Conservation (phyloP, 768 basidiomycete species). For the Tubosaeta sp. region DNA sequence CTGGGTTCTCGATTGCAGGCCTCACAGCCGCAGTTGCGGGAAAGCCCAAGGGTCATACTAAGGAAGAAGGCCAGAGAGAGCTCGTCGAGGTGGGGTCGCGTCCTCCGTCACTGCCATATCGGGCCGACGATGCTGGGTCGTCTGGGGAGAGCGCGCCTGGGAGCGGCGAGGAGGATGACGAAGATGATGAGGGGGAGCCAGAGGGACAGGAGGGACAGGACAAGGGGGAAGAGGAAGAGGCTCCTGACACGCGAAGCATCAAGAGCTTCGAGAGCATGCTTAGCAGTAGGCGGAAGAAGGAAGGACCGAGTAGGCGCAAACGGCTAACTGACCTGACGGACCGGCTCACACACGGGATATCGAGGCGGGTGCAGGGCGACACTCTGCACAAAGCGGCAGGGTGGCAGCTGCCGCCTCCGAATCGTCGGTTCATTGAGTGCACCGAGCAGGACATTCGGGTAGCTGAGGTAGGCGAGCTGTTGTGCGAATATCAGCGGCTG, state of each 20-base stretch:
- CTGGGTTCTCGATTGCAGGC: slow-evolving; percentile 79
- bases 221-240: slow-evolving; percentile 27
- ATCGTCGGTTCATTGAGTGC: slow-evolving; percentile 66
- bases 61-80: slow-evolving; percentile 44
- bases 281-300: slow-evolving; percentile 32
- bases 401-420: slow-evolving; percentile 55
- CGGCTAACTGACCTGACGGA: slow-evolving; percentile 50
- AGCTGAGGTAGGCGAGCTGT: slow-evolving; percentile 74
- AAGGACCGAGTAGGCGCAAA: slow-evolving; percentile 48
- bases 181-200: slow-evolving; percentile 19
- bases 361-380: slow-evolving; percentile 38
- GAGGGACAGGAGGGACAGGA: slow-evolving; percentile 12
- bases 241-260: slow-evolving; percentile 67
- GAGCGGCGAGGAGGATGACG: slow-evolving; percentile 26
- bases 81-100: slow-evolving; percentile 49
- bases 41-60: slow-evolving; percentile 1
- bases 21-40: slow-evolving; percentile 61
- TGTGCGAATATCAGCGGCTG: slow-evolving; percentile 77
- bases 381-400: slow-evolving; percentile 32
- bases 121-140: slow-evolving; percentile 7
- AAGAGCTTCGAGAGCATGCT: slow-evolving; percentile 87
- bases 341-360: slow-evolving; percentile 63
- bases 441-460: slow-evolving; percentile 73
- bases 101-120: slow-evolving; percentile 43
- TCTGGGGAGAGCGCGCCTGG: neutral